Evolutionary conservation across 1,284 basidiomycete genomes (phyloP).

Genomic region (Polyporus tsugae): DNA sequence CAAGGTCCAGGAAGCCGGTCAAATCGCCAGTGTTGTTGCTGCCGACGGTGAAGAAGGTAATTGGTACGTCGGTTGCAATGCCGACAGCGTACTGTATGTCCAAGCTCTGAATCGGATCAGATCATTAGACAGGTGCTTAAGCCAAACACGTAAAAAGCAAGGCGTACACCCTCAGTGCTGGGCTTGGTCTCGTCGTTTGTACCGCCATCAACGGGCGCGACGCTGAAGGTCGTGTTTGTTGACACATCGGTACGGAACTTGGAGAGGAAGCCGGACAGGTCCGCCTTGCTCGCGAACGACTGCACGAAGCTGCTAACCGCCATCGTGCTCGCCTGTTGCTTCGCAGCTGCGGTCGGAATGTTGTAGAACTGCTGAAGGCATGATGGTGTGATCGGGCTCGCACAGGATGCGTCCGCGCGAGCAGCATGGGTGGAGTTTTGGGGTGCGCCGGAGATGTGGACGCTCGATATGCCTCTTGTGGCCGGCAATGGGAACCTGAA

Average conservation of each 20-base stretch:
- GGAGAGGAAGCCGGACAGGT: conserved; percentile 60
- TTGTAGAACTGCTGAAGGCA: conserved; percentile 66
- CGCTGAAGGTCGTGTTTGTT: conserved; percentile 31
- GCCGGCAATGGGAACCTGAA: conserved; percentile 35
- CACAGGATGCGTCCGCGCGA: conserved; percentile 28
- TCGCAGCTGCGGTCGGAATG: conserved; percentile 52
- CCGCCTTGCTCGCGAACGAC: conserved; percentile 58
- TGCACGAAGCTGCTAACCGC: conserved; percentile 67
- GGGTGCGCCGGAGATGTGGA: conserved; percentile 11
- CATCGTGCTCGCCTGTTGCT: conserved; percentile 54
- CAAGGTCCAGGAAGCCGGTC: conserved; percentile 41
- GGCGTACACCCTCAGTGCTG: conserved; percentile 32
- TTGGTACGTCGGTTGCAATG: conserved; percentile 57
- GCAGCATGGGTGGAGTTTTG: conserved; percentile 18
- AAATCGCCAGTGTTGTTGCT: conserved; percentile 33
- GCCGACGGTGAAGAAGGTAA: conserved; percentile 33
- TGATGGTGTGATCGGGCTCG: conserved; percentile 54
- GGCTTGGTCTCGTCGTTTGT: conserved; percentile 44
- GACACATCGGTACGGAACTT: conserved; percentile 58
- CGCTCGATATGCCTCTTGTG: conserved; percentile 17
- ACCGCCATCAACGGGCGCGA: conserved; percentile 32
- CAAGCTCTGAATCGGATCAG: conserved; percentile 47
- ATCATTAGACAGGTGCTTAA: neutral
- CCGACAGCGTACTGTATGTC: conserved; percentile 71
- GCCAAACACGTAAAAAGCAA: neutral